Conservation (phyloP, 768 basidiomycete genomes). For the Lyophyllum shimeji region DNA sequence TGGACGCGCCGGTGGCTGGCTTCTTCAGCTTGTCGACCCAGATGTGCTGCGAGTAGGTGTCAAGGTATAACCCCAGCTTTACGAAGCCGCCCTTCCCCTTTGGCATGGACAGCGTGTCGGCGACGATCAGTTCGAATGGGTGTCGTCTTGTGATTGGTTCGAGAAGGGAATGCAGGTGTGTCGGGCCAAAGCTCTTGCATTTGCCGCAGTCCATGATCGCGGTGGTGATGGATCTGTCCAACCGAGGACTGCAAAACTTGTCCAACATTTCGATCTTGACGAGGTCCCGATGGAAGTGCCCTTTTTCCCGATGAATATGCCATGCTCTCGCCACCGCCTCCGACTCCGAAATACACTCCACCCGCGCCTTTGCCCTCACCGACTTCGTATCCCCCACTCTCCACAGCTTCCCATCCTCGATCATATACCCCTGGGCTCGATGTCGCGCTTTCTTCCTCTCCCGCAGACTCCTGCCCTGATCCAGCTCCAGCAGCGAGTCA, state of each 20-base stretch:
- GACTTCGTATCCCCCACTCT: slow-evolving; percentile 15
- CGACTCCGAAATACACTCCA: slow-evolving; percentile 27
- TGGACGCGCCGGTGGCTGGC: slow-evolving; percentile 25
- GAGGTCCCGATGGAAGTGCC: slow-evolving; percentile 33
- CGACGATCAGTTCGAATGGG: slow-evolving; percentile 38
- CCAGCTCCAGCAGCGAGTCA: slow-evolving; percentile 13
- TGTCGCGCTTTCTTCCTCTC: slow-evolving; percentile 22
- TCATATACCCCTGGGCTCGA: slow-evolving; percentile 21
- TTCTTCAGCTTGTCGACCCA: slow-evolving; percentile 31
- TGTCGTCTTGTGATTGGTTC: slow-evolving; percentile 33
- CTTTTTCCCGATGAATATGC: slow-evolving; percentile 19
- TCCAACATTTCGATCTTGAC: slow-evolving; percentile 31
- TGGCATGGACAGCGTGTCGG: slow-evolving; percentile 22
- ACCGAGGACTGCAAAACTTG: slow-evolving; percentile 21
- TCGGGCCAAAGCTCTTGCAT: slow-evolving; percentile 31
- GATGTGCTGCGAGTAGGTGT: slow-evolving; percentile 15
- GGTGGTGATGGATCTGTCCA: slow-evolving; percentile 23
- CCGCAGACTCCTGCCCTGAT: slow-evolving; percentile 5
- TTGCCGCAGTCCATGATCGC: slow-evolving; percentile 23
- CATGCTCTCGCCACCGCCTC: slow-evolving; percentile 24
- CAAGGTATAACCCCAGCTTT: slow-evolving; percentile 7
- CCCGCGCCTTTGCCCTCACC: slow-evolving; percentile 13
- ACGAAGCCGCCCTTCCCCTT: slow-evolving; percentile 30
- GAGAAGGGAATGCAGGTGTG: slow-evolving; percentile 31
- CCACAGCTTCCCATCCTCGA: slow-evolving; percentile 29